Base-by-base conservation (phyloP, 306 rosid genomes). In the Cucurbita ficifolia region DNA sequence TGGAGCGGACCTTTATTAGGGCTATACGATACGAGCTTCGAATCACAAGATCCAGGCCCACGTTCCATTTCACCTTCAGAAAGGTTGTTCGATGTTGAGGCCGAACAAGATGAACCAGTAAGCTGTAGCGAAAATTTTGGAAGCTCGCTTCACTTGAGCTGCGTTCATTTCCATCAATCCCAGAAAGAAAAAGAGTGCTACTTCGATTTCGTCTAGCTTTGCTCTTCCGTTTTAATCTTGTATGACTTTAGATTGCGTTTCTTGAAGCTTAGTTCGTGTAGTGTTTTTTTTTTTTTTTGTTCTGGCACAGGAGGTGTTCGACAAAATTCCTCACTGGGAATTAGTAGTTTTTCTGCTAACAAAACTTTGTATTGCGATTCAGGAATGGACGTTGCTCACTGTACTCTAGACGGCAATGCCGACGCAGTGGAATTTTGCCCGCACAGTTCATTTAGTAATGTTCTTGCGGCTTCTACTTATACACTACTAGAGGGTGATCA, bases 361-460 rank as follows among this genome's bases (percentile, higher is more conserved):
- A 13, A 53, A 62, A 72, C 64, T 48, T 63, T 59, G 55, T 7
- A 7, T 75, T 55, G 16, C 55, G 17, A 18, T 74, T 50, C 12
- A 64, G 77, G 49, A n/a, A 94, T 90, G 98, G 96, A 90, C 29
- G 78, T 90, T 70, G 94, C 90, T 53, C 84, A 89, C 75, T 89
- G 82, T 81, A 74, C 79, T 79, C 85, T 94, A 48, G 86, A 90
- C 39, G 96, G 97, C 19, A 90, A 94, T 80, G 89, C 94, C n/a
- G 96, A 94, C 52, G 96, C 88, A 6, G 98, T 87, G 11, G 96
- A 90, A 81, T 94, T 94, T 74, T 94, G 97, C 65, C 89, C 96
- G 5, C 88, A 87, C 72, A 59, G 81, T 45, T 60, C 79, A n/a
- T 75, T 77, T 80, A 82, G 42, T 53, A 79, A 87, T 78, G 83